These are phyloP conservation scores for Inga oerstediana DNA, from an alignment of 306 rosid species.

Conservation along the genomic window DNA sequence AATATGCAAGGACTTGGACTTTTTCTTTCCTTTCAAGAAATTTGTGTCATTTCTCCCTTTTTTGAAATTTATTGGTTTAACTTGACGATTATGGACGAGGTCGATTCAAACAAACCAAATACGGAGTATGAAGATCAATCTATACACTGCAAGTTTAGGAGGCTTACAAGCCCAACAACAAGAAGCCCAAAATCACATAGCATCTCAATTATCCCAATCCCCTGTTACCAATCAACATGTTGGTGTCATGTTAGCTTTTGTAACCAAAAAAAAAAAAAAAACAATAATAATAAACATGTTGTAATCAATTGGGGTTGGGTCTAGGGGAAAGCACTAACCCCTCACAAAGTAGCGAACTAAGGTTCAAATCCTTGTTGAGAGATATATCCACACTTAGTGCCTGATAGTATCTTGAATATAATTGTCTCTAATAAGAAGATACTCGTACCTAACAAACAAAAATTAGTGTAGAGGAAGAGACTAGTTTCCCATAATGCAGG, in stretches of 20 bases:
- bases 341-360: accelerated
- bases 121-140: not conserved
- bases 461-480: too few relatives aligned
- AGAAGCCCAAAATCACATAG: not conserved
- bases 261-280: too few relatives aligned
- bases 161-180: not conserved
- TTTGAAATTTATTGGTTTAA: not conserved
- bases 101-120: not conserved
- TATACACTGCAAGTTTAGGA: not conserved
- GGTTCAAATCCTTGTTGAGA: accelerated
- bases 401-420: accelerated
- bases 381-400: accelerated
- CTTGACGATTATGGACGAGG: not conserved
- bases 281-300: too few relatives aligned
- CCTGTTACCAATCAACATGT: not conserved
- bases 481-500: too few relatives aligned
- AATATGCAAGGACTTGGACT: not conserved
- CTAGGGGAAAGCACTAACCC: accelerated
- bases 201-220: not conserved
- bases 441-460: accelerated
- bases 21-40: not conserved
- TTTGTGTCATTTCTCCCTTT: not conserved
- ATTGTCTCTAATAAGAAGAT: accelerated
- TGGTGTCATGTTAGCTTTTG: too few relatives aligned
- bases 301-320: too few relatives aligned